Conservation (phyloP, 176 grass and related monocot genomes). For the Canna indica region DNA sequence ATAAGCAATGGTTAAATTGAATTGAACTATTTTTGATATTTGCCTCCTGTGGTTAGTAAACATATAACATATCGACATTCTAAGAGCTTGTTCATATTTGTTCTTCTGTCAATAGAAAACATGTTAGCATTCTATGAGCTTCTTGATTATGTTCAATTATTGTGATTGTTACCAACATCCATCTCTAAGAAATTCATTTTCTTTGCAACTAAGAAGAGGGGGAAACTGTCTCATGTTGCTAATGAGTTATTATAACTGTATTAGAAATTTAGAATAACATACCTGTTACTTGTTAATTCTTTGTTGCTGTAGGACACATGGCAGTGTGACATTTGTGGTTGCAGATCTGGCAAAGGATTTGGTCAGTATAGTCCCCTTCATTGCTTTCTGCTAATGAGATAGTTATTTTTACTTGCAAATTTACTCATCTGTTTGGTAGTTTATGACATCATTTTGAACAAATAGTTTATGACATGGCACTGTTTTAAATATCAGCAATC, state of each 20-base stretch:
- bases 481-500: no score
- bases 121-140: neutral
- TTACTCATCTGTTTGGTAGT: no score
- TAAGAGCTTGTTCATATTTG: no score
- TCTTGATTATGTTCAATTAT: neutral
- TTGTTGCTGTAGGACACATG: constrained; percentile 52
- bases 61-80: neutral
- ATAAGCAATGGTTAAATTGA: neutral
- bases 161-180: neutral
- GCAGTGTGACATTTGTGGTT: constrained; percentile 78
- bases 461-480: no score
- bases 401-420: no score
- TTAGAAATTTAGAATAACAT: no score
- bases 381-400: neutral
- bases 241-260: no score
- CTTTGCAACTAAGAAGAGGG: neutral
- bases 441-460: no score
- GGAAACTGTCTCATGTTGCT: neutral
- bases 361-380: constrained; percentile 37
- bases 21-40: neutral
- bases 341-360: constrained; percentile 75
- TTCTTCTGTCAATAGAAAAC: no score
- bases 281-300: no score
- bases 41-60: neutral
- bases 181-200: neutral